Evolutionary conservation across 2,329 filamentous ascomycete species (phyloP).

Genomic region (Stromatinia cepivora): DNA sequence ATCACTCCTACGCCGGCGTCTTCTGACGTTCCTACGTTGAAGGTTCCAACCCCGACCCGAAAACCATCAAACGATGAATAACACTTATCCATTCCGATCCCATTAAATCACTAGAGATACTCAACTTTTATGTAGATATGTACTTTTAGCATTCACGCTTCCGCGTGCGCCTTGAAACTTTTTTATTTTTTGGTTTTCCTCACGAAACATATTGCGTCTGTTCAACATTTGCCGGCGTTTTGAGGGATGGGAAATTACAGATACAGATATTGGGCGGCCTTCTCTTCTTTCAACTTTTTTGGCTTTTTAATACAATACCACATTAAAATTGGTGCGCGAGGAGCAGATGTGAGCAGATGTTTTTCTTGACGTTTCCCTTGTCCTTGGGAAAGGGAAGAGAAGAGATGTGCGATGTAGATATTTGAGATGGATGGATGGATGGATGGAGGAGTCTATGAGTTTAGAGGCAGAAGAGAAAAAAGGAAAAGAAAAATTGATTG

Average conservation of each 20-base stretch:
- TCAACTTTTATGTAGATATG: constrained; percentile 8
- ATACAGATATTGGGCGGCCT: background rate
- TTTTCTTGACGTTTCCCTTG: background rate
- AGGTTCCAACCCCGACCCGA: constrained; percentile 2
- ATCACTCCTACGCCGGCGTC: constrained; percentile 28
- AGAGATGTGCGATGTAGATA: background rate
- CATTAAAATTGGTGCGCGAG: background rate
- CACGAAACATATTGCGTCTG: background rate
- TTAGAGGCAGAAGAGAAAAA: background rate
- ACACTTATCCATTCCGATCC: background rate
- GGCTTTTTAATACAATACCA: constrained; percentile 16
- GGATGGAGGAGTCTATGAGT: background rate
- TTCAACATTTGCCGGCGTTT: constrained; percentile 7
- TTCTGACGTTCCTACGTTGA: constrained; percentile 11
- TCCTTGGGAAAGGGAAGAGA: background rate
- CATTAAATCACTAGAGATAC: background rate
- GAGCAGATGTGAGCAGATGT: background rate
- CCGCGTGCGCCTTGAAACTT: background rate
- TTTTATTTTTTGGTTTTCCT: background rate
- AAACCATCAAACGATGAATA: constrained; percentile 1
- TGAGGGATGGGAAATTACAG: background rate
- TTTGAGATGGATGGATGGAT: background rate
- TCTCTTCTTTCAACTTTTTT: background rate
- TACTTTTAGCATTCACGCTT: constrained; percentile 6
- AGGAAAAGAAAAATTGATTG: background rate